phyloP scores from a whole-genome alignment of 768 basidiomycete genomes.

The Mycena indigotica region DNA sequence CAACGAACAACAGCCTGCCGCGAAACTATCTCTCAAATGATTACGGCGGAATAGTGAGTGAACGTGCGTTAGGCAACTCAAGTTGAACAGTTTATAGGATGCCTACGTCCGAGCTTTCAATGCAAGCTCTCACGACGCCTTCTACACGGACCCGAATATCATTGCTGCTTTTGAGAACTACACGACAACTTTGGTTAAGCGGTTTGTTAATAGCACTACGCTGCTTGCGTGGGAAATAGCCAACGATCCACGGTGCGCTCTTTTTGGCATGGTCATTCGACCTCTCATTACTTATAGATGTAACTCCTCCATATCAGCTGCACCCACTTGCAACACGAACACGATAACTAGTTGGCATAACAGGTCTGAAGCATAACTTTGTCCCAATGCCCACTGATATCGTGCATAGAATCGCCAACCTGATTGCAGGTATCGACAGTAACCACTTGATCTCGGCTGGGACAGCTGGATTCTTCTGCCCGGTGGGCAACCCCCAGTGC shows the following conservation, averaged over 20 bases:
- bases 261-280: not conserved
- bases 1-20: conserved; percentile 44
- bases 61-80: not conserved
- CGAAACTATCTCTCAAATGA: conserved; percentile 63
- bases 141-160: conserved; percentile 54
- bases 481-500: conserved; percentile 33
- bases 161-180: conserved; percentile 59
- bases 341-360: conserved; percentile 25
- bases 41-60: conserved; percentile 47
- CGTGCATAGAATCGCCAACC: conserved; percentile 35
- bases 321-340: conserved; percentile 46
- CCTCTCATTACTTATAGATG: conserved; percentile 43
- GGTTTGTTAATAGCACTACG: conserved; percentile 56
- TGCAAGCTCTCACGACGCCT: conserved; percentile 54
- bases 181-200: conserved; percentile 53
- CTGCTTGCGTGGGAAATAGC: conserved; percentile 65
- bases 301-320: conserved; percentile 52
- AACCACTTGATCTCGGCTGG: conserved; percentile 69
- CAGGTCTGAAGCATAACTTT: not conserved
- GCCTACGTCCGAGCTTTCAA: conserved; percentile 57
- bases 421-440: conserved; percentile 51
- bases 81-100: conserved; percentile 38
- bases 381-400: not conserved
- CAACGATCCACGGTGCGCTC: conserved; percentile 60
- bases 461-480: conserved; percentile 35